Percentiles rank a stretch among this genome's conserved stretches.
Conservation (phyloP, 371 early-diverging fungal species). For the Mortierella sp. region DNA sequence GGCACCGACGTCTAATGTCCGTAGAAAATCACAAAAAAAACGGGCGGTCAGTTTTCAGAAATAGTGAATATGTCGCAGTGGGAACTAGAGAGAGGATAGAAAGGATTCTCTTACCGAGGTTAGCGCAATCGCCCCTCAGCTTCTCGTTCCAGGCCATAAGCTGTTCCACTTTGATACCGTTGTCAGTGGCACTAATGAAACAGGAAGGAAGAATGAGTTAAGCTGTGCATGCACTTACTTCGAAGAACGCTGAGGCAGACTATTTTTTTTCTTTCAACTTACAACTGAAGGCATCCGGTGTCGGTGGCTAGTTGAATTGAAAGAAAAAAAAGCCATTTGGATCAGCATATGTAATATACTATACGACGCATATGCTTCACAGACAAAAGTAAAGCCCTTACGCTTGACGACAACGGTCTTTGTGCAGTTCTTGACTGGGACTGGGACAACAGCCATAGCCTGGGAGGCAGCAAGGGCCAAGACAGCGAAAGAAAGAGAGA, state of each 20-base stretch:
- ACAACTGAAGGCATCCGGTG: not conserved
- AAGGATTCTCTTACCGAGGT: constrained; percentile 14
- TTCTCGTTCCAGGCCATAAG: constrained; percentile 31
- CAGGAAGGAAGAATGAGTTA: not conserved
- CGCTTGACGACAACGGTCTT: constrained; percentile 14
- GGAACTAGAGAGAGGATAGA: not conserved
- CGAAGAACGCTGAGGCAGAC: no score
- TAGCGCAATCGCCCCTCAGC: constrained; percentile 21
- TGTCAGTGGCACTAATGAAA: constrained; percentile 1
- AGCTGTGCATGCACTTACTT: no score
- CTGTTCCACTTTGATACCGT: constrained; percentile 19
- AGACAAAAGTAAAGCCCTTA: not conserved
- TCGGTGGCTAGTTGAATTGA: not conserved
- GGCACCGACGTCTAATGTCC: constrained; percentile 11
- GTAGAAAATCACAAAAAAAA: not conserved
- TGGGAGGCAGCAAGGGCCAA: constrained; percentile 25
- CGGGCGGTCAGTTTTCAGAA: no score
- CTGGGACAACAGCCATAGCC: constrained; percentile 26
- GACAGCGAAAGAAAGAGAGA: constrained; percentile 13
- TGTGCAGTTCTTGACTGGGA: constrained; percentile 18
- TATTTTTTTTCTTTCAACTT: not conserved
- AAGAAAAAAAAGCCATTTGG: not conserved
- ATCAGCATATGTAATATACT: not conserved
- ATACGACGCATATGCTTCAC: not conserved
- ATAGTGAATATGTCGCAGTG: no score